A percentile compares a stretch with the other conserved stretches of the same genome.
phyloP scores from a whole-genome alignment of 2,329 filamentous ascomycete genomes.

The Xylaria sp. region DNA sequence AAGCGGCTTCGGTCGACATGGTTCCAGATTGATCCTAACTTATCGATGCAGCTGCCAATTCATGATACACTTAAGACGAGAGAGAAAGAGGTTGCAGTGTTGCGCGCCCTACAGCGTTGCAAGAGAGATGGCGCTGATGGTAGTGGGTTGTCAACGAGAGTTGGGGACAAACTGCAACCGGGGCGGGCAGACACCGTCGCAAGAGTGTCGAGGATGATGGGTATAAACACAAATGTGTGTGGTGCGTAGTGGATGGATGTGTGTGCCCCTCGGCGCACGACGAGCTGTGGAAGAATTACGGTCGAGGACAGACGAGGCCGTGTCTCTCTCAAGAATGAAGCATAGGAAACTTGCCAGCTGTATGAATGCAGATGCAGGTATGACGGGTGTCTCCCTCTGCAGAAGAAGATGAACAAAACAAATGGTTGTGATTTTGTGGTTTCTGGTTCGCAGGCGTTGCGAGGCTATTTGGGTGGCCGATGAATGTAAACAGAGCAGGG shows the following conservation, averaged over 20 bases:
- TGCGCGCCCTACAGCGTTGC: conserved; percentile 9
- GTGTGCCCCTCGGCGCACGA: not conserved
- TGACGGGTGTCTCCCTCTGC: not conserved
- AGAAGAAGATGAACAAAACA: not conserved
- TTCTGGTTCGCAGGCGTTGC: conserved; percentile 9
- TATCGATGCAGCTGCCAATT: conserved; percentile 26
- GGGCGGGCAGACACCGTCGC: not conserved
- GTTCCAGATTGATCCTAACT: conserved; percentile 23
- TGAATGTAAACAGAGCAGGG: conserved; percentile 24
- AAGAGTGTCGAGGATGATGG: not conserved
- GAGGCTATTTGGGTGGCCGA: conserved; percentile 22
- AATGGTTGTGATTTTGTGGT: conserved; percentile 8
- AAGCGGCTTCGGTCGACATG: conserved; percentile 33
- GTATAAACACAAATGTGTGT: not conserved
- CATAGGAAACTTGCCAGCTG: not conserved
- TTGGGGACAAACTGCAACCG: not conserved
- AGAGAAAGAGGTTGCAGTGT: conserved; percentile 7
- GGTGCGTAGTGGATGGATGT: too few species aligned
- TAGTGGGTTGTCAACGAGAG: not conserved
- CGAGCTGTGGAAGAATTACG: not conserved
- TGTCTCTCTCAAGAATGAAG: not conserved
- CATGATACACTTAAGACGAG: conserved; percentile 25
- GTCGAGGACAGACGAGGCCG: not conserved
- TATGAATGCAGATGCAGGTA: not conserved
- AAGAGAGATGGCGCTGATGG: not conserved